Conservation (phyloP, 805 yeast species). For the Myxozyma vanderwaltii region DNA sequence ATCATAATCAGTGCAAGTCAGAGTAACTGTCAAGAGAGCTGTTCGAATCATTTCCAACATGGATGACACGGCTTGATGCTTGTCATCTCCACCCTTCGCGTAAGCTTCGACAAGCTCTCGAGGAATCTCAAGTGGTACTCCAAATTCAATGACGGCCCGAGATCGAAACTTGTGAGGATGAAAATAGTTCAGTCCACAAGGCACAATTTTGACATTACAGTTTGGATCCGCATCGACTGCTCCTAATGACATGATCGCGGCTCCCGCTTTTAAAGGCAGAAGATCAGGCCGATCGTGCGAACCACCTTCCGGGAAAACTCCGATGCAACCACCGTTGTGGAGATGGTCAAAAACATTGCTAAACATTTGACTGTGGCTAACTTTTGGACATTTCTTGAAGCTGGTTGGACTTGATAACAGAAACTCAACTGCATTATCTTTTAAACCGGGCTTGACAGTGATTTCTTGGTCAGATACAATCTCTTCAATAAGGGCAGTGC, state of each 20-base stretch:
- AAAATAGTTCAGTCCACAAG: constrained; percentile 97
- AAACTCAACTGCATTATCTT: constrained; percentile 49
- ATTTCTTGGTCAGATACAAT: constrained; percentile 74
- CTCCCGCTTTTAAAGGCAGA: constrained; percentile 94
- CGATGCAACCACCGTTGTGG: constrained; percentile 76
- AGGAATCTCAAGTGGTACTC: constrained; percentile 75
- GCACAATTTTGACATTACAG: constrained; percentile 82
- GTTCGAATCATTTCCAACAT: constrained; percentile 71
- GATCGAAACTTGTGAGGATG: constrained; percentile 95
- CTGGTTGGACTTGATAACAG: constrained; percentile 53
- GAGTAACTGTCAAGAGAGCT: constrained; percentile 84
- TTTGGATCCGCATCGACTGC: constrained; percentile 78
- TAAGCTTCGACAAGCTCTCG: constrained; percentile 66
- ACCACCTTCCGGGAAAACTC: constrained; percentile 98
- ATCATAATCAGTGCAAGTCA: constrained; percentile 87
- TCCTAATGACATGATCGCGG: constrained; percentile 96
- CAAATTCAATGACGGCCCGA: constrained; percentile 93
- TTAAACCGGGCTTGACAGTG: constrained; percentile 68
- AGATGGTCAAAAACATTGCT: constrained; percentile 81
- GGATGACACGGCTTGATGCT: constrained; percentile 71
- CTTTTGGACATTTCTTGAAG: constrained; percentile 75
- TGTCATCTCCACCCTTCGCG: constrained; percentile 60
- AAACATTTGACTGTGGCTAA: constrained; percentile 84
- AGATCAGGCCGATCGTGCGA: constrained; percentile 93
- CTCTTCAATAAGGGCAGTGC: constrained; percentile 69